A percentile compares a stretch with the other conserved stretches of the same genome.
These are phyloP conservation scores for Isoetes engelmannii DNA, from an alignment of 83 land plant species.

Conservation along the genomic window DNA sequence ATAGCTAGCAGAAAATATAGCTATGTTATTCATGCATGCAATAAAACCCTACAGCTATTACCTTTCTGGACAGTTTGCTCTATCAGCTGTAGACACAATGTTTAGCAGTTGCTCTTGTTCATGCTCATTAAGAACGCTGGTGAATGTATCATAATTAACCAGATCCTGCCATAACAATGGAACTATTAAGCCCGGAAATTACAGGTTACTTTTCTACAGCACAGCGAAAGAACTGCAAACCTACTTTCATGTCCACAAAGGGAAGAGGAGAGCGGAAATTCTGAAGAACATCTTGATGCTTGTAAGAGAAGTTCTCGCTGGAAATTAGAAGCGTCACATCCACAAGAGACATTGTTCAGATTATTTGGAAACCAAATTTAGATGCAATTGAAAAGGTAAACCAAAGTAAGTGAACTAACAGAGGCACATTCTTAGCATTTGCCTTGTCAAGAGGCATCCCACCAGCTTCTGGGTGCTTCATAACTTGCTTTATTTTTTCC, in stretches of 20 bases:
- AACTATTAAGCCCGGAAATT: neutral
- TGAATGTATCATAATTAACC: slow-evolving; percentile 6
- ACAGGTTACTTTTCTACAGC: too few species aligned
- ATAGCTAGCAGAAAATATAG: too few species aligned
- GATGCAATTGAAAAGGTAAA: too few species aligned
- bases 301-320: slow-evolving; percentile 5
- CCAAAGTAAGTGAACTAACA: too few species aligned
- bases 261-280: neutral
- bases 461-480: too few species aligned
- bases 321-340: neutral
- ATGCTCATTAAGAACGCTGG: neutral
- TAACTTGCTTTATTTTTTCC: too few species aligned
- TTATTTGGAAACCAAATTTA: too few species aligned
- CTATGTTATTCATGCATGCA: neutral
- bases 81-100: neutral
- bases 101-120: slow-evolving; percentile 3
- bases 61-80: neutral
- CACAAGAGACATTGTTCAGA: too few species aligned
- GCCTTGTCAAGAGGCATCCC: too few species aligned
- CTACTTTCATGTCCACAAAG: neutral
- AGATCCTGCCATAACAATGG: slow-evolving; percentile 1
- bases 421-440: too few species aligned
- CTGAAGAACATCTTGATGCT: neutral
- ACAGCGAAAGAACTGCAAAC: neutral
- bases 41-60: neutral